Evolutionary conservation across 108 stramenopile genomes (phyloP).

Genomic region (Cyclotella atomus): DNA sequence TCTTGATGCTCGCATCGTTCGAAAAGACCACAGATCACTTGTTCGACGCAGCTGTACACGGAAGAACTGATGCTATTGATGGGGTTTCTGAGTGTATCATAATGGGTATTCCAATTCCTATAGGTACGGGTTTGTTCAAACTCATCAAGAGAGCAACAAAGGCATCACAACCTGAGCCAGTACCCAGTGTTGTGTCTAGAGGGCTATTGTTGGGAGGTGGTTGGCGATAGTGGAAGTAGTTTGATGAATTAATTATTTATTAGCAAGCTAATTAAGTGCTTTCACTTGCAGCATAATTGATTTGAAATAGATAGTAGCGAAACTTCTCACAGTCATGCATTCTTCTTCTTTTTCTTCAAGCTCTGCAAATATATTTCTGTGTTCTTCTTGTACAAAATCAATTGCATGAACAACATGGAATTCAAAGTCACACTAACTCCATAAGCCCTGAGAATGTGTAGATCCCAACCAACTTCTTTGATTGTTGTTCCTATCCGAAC

Average conservation of each 20-base stretch:
- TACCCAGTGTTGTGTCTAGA: constrained; percentile 34
- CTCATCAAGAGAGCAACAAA: constrained; percentile 78
- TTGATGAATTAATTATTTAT: too few relatives aligned
- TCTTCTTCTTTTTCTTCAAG: constrained; percentile 57
- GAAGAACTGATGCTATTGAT: constrained; percentile 93
- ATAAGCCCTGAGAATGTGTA: constrained; percentile 66
- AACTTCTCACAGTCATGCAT: too few relatives aligned
- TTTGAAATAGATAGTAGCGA: too few relatives aligned
- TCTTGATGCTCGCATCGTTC: constrained; percentile 99
- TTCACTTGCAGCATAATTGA: too few relatives aligned
- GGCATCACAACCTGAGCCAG: constrained; percentile 26
- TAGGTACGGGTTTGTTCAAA: constrained; percentile 97
- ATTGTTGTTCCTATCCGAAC: constrained; percentile 79
- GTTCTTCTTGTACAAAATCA: constrained; percentile 65
- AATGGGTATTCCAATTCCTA: constrained; percentile 98
- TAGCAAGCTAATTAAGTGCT: too few relatives aligned
- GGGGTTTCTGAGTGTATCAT: constrained; percentile 99
- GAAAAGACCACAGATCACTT: constrained; percentile 99
- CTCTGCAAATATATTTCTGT: constrained; percentile 51
- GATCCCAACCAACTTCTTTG: constrained; percentile 77
- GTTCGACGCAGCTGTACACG: constrained; percentile 98
- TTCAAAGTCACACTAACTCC: constrained; percentile 57
- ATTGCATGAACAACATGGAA: constrained; percentile 63
- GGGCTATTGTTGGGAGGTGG: constrained; percentile 32
- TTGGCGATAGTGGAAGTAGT: not conserved